Conservation (phyloP, 1,139 yeast genomes). For the Saccharomyces hybrid region DNA sequence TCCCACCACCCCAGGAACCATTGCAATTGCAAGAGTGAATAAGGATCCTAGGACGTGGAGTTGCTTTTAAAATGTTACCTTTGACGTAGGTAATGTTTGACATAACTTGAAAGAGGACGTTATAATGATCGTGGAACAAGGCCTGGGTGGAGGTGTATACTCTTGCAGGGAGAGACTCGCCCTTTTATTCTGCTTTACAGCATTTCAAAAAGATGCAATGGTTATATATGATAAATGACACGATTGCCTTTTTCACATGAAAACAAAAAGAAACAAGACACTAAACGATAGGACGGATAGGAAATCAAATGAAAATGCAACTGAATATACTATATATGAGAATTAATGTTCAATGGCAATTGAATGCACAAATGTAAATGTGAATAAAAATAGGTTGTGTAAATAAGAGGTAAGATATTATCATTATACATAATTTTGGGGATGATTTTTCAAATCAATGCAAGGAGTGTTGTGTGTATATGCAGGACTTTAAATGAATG, state of each 20-base stretch:
- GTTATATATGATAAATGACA: neutral
- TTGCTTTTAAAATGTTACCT: conserved; percentile 17
- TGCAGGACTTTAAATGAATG: conserved; percentile 11
- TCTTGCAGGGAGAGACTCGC: neutral
- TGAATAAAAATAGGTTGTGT: neutral
- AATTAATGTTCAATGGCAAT: neutral
- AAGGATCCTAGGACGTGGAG: conserved; percentile 16
- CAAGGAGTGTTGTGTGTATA: neutral
- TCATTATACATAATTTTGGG: neutral
- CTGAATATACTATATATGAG: neutral
- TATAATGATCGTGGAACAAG: neutral
- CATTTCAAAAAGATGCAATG: neutral
- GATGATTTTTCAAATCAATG: neutral
- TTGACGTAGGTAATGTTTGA: conserved; percentile 15
- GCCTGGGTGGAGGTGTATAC: neutral
- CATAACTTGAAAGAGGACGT: conserved; percentile 2
- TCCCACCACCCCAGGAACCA: conserved; percentile 84
- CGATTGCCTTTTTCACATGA: neutral
- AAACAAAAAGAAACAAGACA: neutral
- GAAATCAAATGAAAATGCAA: neutral
- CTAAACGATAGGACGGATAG: neutral
- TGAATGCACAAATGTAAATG: neutral
- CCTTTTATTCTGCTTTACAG: neutral
- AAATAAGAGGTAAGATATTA: neutral
- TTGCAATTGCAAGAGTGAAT: conserved; percentile 70